Base-by-base conservation (phyloP, 2,329 filamentous ascomycete species). In the Aspergillus hortae region DNA sequence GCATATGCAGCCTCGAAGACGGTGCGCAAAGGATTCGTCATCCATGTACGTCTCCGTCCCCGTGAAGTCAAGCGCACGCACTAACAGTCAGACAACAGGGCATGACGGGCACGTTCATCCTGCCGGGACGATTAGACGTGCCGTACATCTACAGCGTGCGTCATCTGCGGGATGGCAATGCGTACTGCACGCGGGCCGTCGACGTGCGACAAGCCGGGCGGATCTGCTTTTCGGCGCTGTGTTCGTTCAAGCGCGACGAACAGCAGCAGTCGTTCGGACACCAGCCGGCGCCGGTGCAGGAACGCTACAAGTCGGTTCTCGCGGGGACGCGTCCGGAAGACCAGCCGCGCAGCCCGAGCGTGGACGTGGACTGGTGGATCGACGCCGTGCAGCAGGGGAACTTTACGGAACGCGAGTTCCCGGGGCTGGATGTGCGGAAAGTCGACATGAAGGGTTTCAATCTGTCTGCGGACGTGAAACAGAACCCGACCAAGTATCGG, bases 1-100 rank as follows among this genome's bases (percentile, higher is more conserved):
- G 79, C 77, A 14, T 83, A 78, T 70, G 80, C 80, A 14, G 80
- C 80, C 7, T 76, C 77, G 7, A 76, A 81, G 54, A 83, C 80
- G 1, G 77, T 82, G 11, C 61, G 59, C 5, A 65, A 71, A 25
- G 80, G 77, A 2, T 77, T 80, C 46, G 61, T 81, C 25, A 67
- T 83, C 19, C 78, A 82, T 66, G 78, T 81, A 67, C 53, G 72
- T 62, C 30, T 19, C 17, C 21, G 12, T 14, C 19, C 9, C 14
- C 17, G 32, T 17, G 4, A 9, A 6, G 12, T 19, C 25, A 14
- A 23, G 35, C 15, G 15, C 6, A 6, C 30, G 6, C 7, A 32
- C 46, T 56, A 7, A 53, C 35, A 15, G 10, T 14, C 12, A 2
- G 12, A 19, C 23, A 23, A 2, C 56, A 80, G 78, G 76, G 77